Percentiles rank a stretch among this genome's conserved stretches.
Conservation (phyloP, 2,329 filamentous ascomycete genomes). For the Sporothrix dimorphospora region DNA sequence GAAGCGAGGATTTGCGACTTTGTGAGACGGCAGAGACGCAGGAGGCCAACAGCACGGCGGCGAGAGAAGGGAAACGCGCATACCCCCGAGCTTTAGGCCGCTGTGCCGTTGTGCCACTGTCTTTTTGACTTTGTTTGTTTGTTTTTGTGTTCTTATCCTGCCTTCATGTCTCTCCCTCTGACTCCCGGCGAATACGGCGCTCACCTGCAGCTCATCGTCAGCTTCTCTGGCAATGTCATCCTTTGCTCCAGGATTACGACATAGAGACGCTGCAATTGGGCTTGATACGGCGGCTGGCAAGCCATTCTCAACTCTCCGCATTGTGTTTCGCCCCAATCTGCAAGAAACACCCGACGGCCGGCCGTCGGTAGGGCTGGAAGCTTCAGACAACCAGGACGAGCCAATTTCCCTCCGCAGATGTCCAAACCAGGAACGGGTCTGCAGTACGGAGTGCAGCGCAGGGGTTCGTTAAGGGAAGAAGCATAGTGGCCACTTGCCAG, state of each 20-base stretch:
- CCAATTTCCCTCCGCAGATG: not conserved
- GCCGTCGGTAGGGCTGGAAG: slow-evolving; percentile 9
- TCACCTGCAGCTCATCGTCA: not conserved
- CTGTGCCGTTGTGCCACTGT: not conserved
- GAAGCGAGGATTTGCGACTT: not conserved
- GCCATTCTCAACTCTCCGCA: too few species aligned
- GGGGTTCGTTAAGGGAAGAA: not conserved
- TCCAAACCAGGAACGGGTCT: not conserved
- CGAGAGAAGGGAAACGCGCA: slow-evolving; percentile 1
- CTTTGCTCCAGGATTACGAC: not conserved
- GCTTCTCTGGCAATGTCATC: not conserved
- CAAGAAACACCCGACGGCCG: not conserved
- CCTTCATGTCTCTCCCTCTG: not conserved
- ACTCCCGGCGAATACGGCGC: not conserved
- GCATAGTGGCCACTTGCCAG: not conserved
- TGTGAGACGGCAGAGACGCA: slow-evolving; percentile 7
- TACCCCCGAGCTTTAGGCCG: not conserved
- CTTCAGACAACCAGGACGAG: not conserved
- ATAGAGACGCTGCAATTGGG: not conserved
- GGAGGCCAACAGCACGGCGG: not conserved
- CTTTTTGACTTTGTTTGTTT: not conserved
- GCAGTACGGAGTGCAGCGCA: not conserved
- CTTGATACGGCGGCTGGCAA: not conserved
- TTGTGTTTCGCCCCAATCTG: slow-evolving; percentile 7
- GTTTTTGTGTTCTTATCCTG: not conserved